phyloP scores from a whole-genome alignment of 805 yeast genomes.

The Candida sanyiensis region DNA sequence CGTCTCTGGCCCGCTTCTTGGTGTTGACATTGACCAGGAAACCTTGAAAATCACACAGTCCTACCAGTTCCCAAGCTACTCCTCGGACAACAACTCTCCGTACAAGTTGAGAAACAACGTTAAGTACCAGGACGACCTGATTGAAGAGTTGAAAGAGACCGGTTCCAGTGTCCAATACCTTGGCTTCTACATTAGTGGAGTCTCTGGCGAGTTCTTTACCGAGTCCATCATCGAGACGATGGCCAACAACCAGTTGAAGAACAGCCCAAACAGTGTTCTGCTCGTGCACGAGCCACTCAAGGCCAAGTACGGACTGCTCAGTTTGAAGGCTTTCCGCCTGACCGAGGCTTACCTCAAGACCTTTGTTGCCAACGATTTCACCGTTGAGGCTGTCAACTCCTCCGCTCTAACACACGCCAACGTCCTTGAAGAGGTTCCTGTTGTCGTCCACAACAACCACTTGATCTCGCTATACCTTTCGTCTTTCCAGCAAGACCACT shows the following conservation, averaged over 20 bases:
- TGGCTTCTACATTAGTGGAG: conserved; percentile 77
- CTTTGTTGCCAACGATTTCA: conserved; percentile 48
- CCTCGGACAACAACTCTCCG: conserved; percentile 54
- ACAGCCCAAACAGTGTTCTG: conserved; percentile 47
- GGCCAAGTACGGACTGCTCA: conserved; percentile 54
- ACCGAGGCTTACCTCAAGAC: conserved; percentile 54
- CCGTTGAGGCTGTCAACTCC: conserved; percentile 54
- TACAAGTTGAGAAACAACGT: conserved; percentile 55
- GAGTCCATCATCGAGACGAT: conserved; percentile 63
- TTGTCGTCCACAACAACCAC: conserved; percentile 61
- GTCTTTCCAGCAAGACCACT: conserved; percentile 16
- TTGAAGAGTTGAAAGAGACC: conserved; percentile 53
- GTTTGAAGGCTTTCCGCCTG: conserved; percentile 64
- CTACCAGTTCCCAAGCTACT: conserved; percentile 56
- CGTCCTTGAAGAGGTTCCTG: conserved; percentile 66
- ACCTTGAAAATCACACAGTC: conserved; percentile 48
- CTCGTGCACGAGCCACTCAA: conserved; percentile 68
- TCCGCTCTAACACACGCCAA: conserved; percentile 57
- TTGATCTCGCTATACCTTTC: conserved; percentile 55
- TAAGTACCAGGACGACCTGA: conserved; percentile 63
- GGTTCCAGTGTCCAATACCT: conserved; percentile 64
- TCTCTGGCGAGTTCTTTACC: conserved; percentile 64
- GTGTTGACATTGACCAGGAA: conserved; percentile 54
- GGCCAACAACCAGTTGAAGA: conserved; percentile 54
- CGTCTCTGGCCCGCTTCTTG: conserved; percentile 67